These are phyloP conservation scores for Poa pratensis DNA, from an alignment of 176 grass and related monocot species.

Conservation along the genomic window DNA sequence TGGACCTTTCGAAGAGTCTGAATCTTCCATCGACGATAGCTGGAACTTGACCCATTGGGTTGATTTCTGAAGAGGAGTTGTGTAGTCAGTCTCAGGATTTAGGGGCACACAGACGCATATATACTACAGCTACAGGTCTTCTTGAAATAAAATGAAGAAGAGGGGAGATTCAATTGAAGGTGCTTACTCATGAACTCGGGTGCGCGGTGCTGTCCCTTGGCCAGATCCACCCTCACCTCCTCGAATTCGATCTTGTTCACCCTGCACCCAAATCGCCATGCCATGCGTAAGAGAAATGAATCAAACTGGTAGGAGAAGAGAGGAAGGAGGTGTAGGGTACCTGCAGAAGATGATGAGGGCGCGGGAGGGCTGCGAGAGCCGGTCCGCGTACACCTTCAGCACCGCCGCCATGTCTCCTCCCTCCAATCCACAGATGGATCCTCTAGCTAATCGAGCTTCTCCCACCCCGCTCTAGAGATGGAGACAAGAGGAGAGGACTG, in stretches of 20 bases:
- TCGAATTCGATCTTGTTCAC: conserved; percentile 78
- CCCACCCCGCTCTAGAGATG: too few relatives aligned
- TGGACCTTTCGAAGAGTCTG: conserved; percentile 84
- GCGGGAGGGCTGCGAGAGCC: conserved; percentile 75
- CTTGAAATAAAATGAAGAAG: neutral
- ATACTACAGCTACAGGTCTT: too few relatives aligned
- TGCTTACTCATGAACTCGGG: conserved; percentile 65
- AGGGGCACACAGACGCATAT: too few relatives aligned
- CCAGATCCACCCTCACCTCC: conserved; percentile 72
- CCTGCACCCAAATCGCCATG: conserved; percentile 36
- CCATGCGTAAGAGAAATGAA: neutral
- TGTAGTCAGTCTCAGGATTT: neutral
- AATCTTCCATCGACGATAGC: conserved; percentile 84
- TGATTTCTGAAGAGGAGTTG: conserved; percentile 62
- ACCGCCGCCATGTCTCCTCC: conserved; percentile 23
- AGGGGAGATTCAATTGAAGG: neutral
- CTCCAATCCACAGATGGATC: neutral
- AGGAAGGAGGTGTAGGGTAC: conserved; percentile 5
- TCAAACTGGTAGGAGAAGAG: too few relatives aligned
- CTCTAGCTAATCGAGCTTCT: neutral
- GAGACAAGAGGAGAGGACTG: too few relatives aligned
- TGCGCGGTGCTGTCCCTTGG: conserved; percentile 59
- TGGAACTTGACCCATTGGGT: conserved; percentile 85
- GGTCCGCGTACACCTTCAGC: conserved; percentile 74
- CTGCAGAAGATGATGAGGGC: conserved; percentile 82